These are phyloP conservation scores for Globisporangium abappressorium DNA, from an alignment of 352 stramenopile species.

Conservation along the genomic window DNA sequence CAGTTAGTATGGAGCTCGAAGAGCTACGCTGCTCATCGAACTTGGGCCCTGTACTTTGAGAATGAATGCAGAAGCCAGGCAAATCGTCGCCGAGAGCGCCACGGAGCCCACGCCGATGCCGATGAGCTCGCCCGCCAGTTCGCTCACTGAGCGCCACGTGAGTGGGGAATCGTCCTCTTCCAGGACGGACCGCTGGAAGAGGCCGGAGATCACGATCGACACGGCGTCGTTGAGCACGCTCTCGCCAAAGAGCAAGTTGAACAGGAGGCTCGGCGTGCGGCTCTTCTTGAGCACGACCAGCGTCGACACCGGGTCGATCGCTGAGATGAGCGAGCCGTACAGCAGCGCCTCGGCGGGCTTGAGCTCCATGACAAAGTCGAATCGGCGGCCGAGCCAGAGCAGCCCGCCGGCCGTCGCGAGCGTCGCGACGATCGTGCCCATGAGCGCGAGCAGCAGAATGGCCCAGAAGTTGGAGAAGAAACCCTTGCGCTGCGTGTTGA, in stretches of 20 bases:
- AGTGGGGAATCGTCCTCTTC: constrained; percentile 15
- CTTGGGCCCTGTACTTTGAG: not conserved
- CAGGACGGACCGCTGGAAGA: constrained; percentile 48
- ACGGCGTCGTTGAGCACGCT: constrained; percentile 65
- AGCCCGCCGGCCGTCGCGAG: constrained; percentile 41
- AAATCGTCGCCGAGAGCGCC: constrained; percentile 35
- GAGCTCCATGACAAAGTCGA: constrained; percentile 34
- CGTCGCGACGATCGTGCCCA: constrained; percentile 49
- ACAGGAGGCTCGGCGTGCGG: constrained; percentile 46
- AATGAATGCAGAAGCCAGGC: constrained; percentile 42
- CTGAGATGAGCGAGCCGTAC: constrained; percentile 77
- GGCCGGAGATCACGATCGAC: constrained; percentile 72
- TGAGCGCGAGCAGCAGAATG: constrained; percentile 41
- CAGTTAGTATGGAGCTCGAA: not conserved
- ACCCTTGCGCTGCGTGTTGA: constrained; percentile 61
- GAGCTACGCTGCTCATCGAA: not conserved
- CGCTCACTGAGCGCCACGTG: constrained; percentile 27
- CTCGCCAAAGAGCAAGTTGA: constrained; percentile 89
- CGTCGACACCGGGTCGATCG: constrained; percentile 83
- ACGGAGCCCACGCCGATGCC: constrained; percentile 46
- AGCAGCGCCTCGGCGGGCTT: constrained; percentile 62
- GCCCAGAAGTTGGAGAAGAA: constrained; percentile 49
- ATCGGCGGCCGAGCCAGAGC: constrained; percentile 33
- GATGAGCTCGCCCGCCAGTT: constrained; percentile 33
- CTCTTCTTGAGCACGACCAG: constrained; percentile 70